Evolutionary conservation across 805 yeast species (phyloP).

Genomic region (Saccharomycopsis sp.): DNA sequence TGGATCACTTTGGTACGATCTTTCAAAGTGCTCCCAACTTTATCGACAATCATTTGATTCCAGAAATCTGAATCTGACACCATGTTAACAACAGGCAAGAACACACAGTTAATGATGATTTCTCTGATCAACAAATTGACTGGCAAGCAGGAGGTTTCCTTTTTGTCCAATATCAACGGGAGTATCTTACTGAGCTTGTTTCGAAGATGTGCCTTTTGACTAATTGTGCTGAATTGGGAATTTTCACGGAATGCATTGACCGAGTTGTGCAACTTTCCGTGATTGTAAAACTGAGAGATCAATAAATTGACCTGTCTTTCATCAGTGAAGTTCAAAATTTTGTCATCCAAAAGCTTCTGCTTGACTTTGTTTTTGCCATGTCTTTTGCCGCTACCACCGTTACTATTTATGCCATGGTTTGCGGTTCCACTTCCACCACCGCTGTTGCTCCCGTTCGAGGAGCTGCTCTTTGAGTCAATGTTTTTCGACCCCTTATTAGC

Average conservation of each 20-base stretch:
- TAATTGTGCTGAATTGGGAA: constrained; percentile 22
- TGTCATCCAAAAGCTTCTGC: neutral
- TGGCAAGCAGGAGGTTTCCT: constrained; percentile 37
- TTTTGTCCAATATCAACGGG: constrained; percentile 39
- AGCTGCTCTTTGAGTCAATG: too few relatives aligned
- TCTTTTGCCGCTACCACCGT: neutral
- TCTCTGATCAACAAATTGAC: constrained; percentile 50
- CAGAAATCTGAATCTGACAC: constrained; percentile 67
- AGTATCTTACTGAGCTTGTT: constrained; percentile 34
- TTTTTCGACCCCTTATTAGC: neutral
- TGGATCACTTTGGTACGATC: constrained; percentile 69
- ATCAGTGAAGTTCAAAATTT: constrained; percentile 6
- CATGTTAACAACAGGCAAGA: constrained; percentile 43
- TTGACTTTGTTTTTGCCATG: neutral
- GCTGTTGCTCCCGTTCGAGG: too few relatives aligned
- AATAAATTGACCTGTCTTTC: constrained; percentile 28
- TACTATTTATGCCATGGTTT: too few relatives aligned
- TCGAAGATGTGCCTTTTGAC: constrained; percentile 44
- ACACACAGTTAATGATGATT: constrained; percentile 47
- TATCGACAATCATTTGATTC: constrained; percentile 53
- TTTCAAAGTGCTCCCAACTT: constrained; percentile 54
- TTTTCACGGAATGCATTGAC: constrained; percentile 19
- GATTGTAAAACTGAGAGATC: constrained; percentile 37
- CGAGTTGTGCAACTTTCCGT: constrained; percentile 53
- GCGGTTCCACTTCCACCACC: too few relatives aligned